phyloP scores from a whole-genome alignment of 176 grass and related monocot species.

The Avena insularis region DNA sequence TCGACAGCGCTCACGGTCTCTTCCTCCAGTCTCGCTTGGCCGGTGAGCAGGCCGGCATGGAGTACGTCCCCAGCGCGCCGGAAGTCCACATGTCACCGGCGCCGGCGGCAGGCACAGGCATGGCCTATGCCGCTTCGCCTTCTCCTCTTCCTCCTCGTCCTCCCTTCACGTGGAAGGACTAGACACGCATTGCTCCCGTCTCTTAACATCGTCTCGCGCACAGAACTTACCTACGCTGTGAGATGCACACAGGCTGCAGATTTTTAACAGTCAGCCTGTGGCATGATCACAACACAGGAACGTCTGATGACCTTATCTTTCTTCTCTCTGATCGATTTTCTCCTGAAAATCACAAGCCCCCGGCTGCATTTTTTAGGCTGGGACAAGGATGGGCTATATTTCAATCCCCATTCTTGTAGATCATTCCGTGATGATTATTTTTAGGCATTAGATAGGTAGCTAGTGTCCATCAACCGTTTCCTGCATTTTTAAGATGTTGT shows the following conservation, averaged over 20 bases:
- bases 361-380: slow-evolving; percentile 67
- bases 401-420: slow-evolving; percentile 33
- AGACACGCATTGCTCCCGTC: neutral
- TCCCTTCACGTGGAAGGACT: slow-evolving; percentile 67
- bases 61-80: slow-evolving; percentile 38
- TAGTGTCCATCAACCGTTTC: slow-evolving; percentile 31
- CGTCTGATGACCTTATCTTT: slow-evolving; percentile 45
- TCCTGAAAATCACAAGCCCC: slow-evolving; percentile 31
- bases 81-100: slow-evolving; percentile 26
- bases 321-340: slow-evolving; percentile 32
- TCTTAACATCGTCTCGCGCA: slow-evolving; percentile 8
- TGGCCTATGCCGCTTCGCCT: slow-evolving; percentile 46
- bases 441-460: slow-evolving; percentile 36
- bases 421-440: slow-evolving; percentile 33
- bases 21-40: slow-evolving; percentile 80
- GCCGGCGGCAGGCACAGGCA: slow-evolving; percentile 13
- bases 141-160: slow-evolving; percentile 31
- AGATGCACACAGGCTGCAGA: slow-evolving; percentile 51
- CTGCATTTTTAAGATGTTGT: slow-evolving; percentile 38
- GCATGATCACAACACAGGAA: slow-evolving; percentile 33
- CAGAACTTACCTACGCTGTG: neutral
- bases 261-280: slow-evolving; percentile 62
- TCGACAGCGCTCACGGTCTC: slow-evolving; percentile 81
- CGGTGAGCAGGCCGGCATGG: slow-evolving; percentile 50
- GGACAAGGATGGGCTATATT: slow-evolving; percentile 57